Evolutionary conservation across 345 rosid genomes (phyloP).

Genomic region (Camelina sativa): DNA sequence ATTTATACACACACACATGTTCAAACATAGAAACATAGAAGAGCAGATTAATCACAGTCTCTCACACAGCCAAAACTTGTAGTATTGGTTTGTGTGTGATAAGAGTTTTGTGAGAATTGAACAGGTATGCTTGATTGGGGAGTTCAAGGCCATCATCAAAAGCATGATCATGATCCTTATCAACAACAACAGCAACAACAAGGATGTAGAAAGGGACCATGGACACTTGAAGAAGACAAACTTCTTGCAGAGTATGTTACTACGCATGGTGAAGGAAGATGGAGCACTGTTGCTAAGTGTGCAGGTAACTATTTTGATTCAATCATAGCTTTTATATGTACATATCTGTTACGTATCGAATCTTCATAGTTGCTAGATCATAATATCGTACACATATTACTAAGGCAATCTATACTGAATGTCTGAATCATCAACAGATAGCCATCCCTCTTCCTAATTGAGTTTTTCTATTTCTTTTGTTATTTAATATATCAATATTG

Average conservation of each 20-base stretch:
- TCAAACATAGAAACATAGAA: constrained; percentile 42
- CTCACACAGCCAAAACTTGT: not conserved
- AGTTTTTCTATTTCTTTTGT: no score
- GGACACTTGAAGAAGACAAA: constrained; percentile 87
- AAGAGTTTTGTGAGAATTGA: constrained; percentile 31
- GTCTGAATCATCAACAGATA: no score
- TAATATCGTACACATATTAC: not conserved
- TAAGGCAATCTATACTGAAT: not conserved
- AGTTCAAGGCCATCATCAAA: constrained; percentile 35
- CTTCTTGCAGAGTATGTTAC: constrained; percentile 62
- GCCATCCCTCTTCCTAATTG: not conserved
- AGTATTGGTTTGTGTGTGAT: constrained; percentile 9
- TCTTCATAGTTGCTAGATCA: not conserved
- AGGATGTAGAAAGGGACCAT: constrained; percentile 84
- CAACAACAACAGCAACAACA: constrained; percentile 32
- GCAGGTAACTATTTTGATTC: constrained; percentile 52
- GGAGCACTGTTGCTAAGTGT: constrained; percentile 72
- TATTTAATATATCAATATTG: no score
- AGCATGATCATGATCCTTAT: constrained; percentile 33
- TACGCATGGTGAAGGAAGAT: constrained; percentile 76
- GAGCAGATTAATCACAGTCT: constrained; percentile 9
- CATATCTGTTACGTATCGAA: not conserved
- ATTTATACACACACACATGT: constrained; percentile 30
- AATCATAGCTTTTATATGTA: not conserved
- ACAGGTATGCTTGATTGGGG: constrained; percentile 56